These are phyloP conservation scores for Podospora australis DNA, from an alignment of 495 filamentous ascomycete species.

Conservation along the genomic window DNA sequence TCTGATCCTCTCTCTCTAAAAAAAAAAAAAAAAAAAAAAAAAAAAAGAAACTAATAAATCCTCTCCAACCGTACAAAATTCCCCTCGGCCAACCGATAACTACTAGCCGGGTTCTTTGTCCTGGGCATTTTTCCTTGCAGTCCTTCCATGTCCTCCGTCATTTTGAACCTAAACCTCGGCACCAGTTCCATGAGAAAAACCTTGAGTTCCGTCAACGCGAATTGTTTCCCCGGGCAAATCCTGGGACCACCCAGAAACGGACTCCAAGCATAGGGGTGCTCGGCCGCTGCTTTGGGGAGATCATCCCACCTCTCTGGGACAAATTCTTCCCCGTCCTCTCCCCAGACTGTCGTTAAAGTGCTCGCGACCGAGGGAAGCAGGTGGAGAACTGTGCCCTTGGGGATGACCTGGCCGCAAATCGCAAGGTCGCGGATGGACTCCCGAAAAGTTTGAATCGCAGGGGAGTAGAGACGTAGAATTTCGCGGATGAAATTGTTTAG, in stretches of 20 bases:
- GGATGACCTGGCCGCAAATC: slow-evolving; percentile 19
- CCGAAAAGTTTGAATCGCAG: slow-evolving; percentile 14
- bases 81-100: slow-evolving; percentile 14
- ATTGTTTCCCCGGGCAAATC: slow-evolving; percentile 25
- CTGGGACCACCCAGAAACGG: slow-evolving; percentile 24
- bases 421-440: slow-evolving; percentile 18
- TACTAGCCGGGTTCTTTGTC: slow-evolving; percentile 16
- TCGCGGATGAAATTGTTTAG: slow-evolving; percentile 28
- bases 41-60: too few species aligned
- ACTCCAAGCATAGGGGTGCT: slow-evolving; percentile 15
- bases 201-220: slow-evolving; percentile 27
- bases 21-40: too few species aligned
- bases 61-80: slow-evolving; percentile 16
- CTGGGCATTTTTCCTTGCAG: slow-evolving; percentile 8
- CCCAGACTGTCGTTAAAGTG: slow-evolving; percentile 18
- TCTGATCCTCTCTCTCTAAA: too few species aligned
- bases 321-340: slow-evolving; percentile 16
- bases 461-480: slow-evolving; percentile 21
- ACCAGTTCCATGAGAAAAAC: slow-evolving; percentile 22
- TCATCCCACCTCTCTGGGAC: slow-evolving; percentile 26
- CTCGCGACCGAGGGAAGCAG: slow-evolving; percentile 15
- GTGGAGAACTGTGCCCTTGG: slow-evolving; percentile 18
- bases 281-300: slow-evolving; percentile 7
- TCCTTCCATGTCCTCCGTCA: slow-evolving; percentile 10
- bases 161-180: slow-evolving; percentile 20